A percentile compares a stretch with the other conserved stretches of the same genome.
Evolutionary conservation across 495 filamentous ascomycete species (phyloP).

Genomic region (Staphylotrichum tortipilum): DNA sequence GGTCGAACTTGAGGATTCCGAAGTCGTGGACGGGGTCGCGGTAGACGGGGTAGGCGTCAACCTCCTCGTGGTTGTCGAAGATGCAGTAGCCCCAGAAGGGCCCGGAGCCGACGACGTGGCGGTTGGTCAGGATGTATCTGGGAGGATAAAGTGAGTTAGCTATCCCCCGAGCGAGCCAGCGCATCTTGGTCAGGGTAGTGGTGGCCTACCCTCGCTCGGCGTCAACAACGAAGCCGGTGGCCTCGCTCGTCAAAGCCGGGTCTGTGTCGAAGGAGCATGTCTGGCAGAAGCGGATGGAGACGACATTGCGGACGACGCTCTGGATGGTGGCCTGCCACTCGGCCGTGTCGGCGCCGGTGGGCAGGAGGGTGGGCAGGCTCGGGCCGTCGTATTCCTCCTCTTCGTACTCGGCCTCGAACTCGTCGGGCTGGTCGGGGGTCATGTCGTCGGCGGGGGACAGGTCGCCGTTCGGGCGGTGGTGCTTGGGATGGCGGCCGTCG

Average conservation of each 20-base stretch:
- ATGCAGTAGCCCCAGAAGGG: conserved; percentile 97
- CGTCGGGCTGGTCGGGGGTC: conserved; percentile 34
- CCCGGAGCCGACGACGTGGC: conserved; percentile 92
- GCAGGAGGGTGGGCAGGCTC: conserved; percentile 28
- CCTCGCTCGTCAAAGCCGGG: conserved; percentile 83
- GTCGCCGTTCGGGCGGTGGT: conserved; percentile 38
- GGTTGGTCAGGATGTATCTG: conserved; percentile 69
- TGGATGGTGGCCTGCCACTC: conserved; percentile 98
- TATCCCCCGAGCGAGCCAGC: no score
- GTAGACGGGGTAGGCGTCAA: conserved; percentile 95
- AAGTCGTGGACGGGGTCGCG: conserved; percentile 98
- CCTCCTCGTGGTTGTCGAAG: conserved; percentile 97
- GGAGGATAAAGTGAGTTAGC: conserved; percentile 30
- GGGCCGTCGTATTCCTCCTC: conserved; percentile 32
- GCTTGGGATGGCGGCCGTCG: conserved; percentile 41
- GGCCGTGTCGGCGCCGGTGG: conserved; percentile 66
- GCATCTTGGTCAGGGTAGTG: no score
- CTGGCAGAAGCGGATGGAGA: conserved; percentile 97
- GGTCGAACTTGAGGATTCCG: conserved; percentile 91
- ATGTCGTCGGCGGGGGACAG: conserved; percentile 39
- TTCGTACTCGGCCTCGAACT: conserved; percentile 29
- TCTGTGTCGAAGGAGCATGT: conserved; percentile 98
- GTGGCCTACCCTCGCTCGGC: conserved; percentile 72
- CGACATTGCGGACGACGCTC: conserved; percentile 81
- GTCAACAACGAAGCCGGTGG: conserved; percentile 96